A percentile compares a stretch with the other conserved stretches of the same genome.
phyloP scores from a whole-genome alignment of 2,329 filamentous ascomycete genomes.

The Pseudogymnoascus sp. region DNA sequence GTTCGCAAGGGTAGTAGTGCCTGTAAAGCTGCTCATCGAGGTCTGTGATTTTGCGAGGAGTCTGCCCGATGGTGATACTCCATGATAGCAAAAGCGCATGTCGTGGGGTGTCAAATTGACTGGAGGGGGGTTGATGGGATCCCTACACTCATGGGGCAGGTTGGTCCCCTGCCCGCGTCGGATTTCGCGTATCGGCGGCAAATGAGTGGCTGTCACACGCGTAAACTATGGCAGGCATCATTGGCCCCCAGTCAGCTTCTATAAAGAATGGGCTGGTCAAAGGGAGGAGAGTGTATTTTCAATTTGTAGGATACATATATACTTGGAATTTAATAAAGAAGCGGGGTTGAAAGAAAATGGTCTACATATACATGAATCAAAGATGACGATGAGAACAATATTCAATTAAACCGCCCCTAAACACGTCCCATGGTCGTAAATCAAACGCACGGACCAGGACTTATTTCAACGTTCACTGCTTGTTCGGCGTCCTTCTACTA shows the following conservation, averaged over 20 bases:
- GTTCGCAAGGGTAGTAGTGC: slow-evolving; percentile 12
- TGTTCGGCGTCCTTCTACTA: not conserved
- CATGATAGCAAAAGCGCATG: slow-evolving; percentile 30
- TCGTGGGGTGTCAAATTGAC: slow-evolving; percentile 16
- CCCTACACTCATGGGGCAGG: not conserved
- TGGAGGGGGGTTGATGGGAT: not conserved
- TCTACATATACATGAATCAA: not conserved
- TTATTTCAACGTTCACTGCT: not conserved
- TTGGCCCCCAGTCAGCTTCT: not conserved
- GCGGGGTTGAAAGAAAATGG: not conserved
- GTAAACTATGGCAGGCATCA: not conserved
- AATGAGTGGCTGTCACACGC: not conserved
- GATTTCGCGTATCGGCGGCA: slow-evolving; percentile 4
- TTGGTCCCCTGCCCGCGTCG: not conserved
- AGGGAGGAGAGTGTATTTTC: not conserved
- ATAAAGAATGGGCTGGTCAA: not conserved
- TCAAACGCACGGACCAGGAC: not conserved
- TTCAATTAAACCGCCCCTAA: not conserved
- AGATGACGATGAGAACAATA: not conserved
- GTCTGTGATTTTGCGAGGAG: slow-evolving; percentile 20
- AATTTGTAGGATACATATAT: not conserved
- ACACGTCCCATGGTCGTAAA: not conserved
- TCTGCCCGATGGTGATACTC: slow-evolving; percentile 26
- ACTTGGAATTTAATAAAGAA: not conserved
- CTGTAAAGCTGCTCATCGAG: slow-evolving; percentile 18